Percentiles rank a stretch among this genome's conserved stretches.
These are phyloP conservation scores for Tritrichomonas musculus DNA, from an alignment of 208 protist genomes.

Conservation along the genomic window DNA sequence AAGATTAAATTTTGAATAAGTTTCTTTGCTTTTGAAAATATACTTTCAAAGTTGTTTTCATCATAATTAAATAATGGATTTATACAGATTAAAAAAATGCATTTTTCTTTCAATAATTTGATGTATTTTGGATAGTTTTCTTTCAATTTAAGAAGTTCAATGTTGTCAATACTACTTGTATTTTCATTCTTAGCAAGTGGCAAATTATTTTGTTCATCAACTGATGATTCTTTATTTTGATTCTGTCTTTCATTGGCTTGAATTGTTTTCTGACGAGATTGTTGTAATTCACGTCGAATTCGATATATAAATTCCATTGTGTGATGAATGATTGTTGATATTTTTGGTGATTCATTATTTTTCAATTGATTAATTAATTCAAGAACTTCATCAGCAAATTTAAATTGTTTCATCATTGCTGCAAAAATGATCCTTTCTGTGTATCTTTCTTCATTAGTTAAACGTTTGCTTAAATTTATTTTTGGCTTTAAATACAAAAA, in stretches of 20 bases:
- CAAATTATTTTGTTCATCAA: not conserved
- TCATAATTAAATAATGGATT: not conserved
- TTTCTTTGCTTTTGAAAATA: too few species aligned
- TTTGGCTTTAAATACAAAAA: not conserved
- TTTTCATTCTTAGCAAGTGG: not conserved
- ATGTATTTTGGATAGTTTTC: not conserved
- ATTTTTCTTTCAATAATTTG: not conserved
- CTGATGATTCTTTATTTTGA: not conserved
- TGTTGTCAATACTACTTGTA: too few species aligned
- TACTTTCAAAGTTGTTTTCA: too few species aligned
- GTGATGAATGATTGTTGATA: too few species aligned
- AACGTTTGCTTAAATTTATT: not conserved
- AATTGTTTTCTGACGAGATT: too few species aligned
- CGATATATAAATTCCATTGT: too few species aligned
- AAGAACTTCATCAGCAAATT: not conserved
- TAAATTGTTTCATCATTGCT: not conserved
- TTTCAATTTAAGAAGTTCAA: too few species aligned
- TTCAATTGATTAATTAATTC: too few species aligned
- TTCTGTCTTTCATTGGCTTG: too few species aligned
- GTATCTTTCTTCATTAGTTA: not conserved
- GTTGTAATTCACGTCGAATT: not conserved
- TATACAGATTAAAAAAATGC: not conserved
- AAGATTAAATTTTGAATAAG: too few species aligned
- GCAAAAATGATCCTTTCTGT: not conserved
- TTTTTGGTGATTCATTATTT: too few species aligned